Evolutionary conservation across 179 eudicot genomes (phyloP).

Genomic region (Heliamphora pulchella): DNA sequence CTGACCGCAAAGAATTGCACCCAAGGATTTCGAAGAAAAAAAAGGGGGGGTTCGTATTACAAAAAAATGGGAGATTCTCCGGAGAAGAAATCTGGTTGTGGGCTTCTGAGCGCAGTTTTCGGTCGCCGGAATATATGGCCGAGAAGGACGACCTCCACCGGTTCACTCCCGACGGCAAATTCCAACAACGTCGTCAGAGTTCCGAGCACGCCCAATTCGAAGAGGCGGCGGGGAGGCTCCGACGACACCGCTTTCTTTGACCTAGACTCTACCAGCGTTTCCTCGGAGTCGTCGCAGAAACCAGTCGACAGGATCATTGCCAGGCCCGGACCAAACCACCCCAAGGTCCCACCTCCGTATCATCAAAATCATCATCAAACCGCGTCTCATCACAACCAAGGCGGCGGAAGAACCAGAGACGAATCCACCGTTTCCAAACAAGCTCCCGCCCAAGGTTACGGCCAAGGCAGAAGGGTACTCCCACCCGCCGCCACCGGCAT

Average conservation of each 20-base stretch:
- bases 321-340: conserved; percentile 32
- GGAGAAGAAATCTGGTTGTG: conserved; percentile 58
- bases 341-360: conserved; percentile 19
- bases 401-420: neutral
- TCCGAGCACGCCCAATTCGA: conserved; percentile 35
- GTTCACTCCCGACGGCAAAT: conserved; percentile 31
- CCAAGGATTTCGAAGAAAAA: neutral
- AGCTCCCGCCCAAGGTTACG: conserved; percentile 17
- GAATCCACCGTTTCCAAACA: neutral
- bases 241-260: conserved; percentile 23
- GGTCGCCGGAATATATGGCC: conserved; percentile 47
- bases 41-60: neutral
- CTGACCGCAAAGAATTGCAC: neutral
- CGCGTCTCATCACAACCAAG: neutral
- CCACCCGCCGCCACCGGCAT: conserved; percentile 44
- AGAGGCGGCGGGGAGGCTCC: conserved; percentile 37
- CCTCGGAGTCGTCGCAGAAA: neutral
- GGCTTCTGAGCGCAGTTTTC: conserved; percentile 51
- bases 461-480: conserved; percentile 28
- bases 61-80: conserved; percentile 37
- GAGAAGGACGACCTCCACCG: conserved; percentile 48
- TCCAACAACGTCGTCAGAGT: conserved; percentile 13
- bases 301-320: conserved; percentile 24
- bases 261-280: neutral
- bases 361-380: conserved; percentile 10